Conservation (phyloP, 768 basidiomycete genomes). For the Leccinum uliginosum region DNA sequence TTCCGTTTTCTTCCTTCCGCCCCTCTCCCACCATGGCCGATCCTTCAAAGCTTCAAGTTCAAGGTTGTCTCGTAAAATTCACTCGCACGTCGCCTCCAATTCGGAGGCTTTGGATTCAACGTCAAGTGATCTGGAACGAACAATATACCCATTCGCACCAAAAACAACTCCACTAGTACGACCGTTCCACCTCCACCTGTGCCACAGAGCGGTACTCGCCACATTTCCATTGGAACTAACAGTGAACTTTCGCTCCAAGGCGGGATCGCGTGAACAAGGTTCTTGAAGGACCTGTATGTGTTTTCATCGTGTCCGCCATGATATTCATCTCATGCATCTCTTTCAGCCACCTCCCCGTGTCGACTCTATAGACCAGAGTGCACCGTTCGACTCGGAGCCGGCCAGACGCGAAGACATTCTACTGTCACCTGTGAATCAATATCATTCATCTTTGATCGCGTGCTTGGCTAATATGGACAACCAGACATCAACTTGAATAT, state of each 20-base stretch:
- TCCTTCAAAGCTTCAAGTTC: too few relatives aligned
- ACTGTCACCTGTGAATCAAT: slow-evolving; percentile 17
- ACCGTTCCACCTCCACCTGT: neutral
- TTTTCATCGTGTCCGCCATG: neutral
- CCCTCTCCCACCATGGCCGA: too few relatives aligned
- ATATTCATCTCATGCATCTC: slow-evolving; percentile 6
- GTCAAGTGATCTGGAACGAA: too few relatives aligned
- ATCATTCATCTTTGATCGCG: neutral
- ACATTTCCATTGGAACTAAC: slow-evolving; percentile 10
- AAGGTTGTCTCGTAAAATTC: too few relatives aligned
- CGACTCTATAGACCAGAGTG: neutral
- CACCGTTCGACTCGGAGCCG: neutral
- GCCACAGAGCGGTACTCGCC: slow-evolving; percentile 1
- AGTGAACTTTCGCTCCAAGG: slow-evolving; percentile 19
- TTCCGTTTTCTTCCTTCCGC: too few relatives aligned
- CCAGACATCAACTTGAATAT: slow-evolving; percentile 5
- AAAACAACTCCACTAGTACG: slow-evolving; percentile 17
- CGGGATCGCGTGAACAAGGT: slow-evolving; percentile 17
- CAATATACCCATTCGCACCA: too few relatives aligned
- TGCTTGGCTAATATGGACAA: slow-evolving; percentile 1
- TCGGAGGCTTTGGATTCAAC: too few relatives aligned
- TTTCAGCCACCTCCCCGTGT: slow-evolving; percentile 17
- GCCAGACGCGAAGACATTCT: slow-evolving; percentile 13
- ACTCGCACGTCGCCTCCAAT: too few relatives aligned
- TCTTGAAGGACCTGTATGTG: slow-evolving; percentile 22